Conservation (phyloP, 2,329 filamentous ascomycete genomes). For the Chrysosporium queenslandicum region DNA sequence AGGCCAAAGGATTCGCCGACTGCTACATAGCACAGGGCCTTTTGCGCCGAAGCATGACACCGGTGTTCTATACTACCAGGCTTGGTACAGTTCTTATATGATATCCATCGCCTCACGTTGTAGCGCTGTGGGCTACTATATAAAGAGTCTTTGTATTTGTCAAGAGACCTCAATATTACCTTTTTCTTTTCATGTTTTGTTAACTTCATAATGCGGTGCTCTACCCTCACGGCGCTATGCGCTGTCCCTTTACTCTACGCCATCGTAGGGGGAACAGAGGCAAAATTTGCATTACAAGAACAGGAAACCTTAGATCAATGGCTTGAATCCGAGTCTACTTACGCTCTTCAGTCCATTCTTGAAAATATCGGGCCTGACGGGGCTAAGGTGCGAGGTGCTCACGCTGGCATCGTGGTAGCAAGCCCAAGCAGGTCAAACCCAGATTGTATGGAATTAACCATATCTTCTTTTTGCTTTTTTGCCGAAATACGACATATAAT, state of each 20-base stretch:
- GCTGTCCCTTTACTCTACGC: constrained; percentile 3
- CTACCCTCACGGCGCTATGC: constrained; percentile 1
- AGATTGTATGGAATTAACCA: constrained; percentile 39
- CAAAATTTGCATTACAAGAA: not conserved
- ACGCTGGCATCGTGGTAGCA: constrained; percentile 45
- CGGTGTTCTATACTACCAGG: too few species aligned
- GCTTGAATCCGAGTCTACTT: constrained; percentile 37
- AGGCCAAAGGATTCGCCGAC: not conserved
- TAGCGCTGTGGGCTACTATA: too few species aligned
- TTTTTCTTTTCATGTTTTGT: not conserved
- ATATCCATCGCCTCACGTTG: too few species aligned
- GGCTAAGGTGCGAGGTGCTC: constrained; percentile 40
- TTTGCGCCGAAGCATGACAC: too few species aligned
- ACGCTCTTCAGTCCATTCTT: constrained; percentile 46
- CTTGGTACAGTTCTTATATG: too few species aligned
- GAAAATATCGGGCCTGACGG: constrained; percentile 49
- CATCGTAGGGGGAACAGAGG: not conserved
- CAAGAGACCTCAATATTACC: not conserved
- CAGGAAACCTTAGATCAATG: constrained; percentile 13
- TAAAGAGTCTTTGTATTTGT: not conserved
- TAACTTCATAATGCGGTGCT: constrained; percentile 3
- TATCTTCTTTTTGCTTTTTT: not conserved
- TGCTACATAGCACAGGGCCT: too few species aligned
- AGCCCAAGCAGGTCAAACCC: constrained; percentile 48
- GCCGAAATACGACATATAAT: too few species aligned